Percentiles rank a stretch among this genome's conserved stretches.
phyloP scores from a whole-genome alignment of 2,329 filamentous ascomycete genomes.

The Colletotrichum zoysiae region DNA sequence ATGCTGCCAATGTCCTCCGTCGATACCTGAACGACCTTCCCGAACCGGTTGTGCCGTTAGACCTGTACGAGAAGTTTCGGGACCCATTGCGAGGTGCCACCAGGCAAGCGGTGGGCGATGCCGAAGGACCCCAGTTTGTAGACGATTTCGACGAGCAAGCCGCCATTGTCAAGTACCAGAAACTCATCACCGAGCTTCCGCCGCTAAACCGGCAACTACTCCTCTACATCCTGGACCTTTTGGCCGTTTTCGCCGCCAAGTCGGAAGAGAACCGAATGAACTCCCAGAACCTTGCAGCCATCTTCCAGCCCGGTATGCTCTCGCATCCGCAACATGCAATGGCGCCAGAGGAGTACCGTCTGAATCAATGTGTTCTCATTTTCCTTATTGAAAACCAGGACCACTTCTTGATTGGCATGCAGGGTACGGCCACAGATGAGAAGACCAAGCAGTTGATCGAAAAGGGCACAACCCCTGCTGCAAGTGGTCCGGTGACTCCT shows the following conservation, averaged over 20 bases:
- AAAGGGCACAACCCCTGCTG: constrained; percentile 72
- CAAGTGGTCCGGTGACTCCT: constrained; percentile 62
- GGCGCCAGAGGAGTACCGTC: constrained; percentile 91
- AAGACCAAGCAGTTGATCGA: constrained; percentile 74
- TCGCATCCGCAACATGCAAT: constrained; percentile 96
- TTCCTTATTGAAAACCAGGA: constrained; percentile 99
- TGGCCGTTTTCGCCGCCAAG: constrained; percentile 97
- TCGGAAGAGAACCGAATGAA: constrained; percentile 98
- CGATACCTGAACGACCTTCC: constrained; percentile 96
- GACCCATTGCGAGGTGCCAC: constrained; percentile 80
- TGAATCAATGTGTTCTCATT: constrained; percentile 97
- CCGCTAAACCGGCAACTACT: constrained; percentile 93
- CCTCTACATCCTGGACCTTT: constrained; percentile 93
- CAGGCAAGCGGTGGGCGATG: constrained; percentile 79
- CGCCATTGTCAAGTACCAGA: constrained; percentile 87
- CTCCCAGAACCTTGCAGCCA: constrained; percentile 91
- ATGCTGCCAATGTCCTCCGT: constrained; percentile 95
- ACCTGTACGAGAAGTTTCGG: constrained; percentile 92
- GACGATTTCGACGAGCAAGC: constrained; percentile 73
- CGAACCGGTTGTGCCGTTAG: constrained; percentile 94
- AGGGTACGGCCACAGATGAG: constrained; percentile 96
- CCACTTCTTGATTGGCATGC: constrained; percentile 98
- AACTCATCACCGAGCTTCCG: constrained; percentile 91
- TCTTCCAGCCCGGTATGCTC: constrained; percentile 96
- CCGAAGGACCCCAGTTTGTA: constrained; percentile 76